Conservation (phyloP, 495 filamentous ascomycete species). For the Thozetella sp. region DNA sequence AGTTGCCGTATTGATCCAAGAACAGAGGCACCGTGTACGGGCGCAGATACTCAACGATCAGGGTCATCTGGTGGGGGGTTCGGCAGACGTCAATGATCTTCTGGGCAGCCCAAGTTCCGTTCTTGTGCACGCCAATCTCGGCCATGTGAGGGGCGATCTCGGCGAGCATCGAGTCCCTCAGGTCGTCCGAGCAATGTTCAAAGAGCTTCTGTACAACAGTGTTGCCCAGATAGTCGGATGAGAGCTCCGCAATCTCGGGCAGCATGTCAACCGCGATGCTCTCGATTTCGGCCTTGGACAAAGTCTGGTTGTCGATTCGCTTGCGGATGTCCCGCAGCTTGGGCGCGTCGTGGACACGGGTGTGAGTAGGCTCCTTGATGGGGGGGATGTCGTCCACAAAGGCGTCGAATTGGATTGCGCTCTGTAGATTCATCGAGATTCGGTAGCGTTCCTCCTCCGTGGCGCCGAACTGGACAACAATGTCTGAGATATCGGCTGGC, state of each 20-base stretch:
- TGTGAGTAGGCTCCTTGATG: slow-evolving; percentile 85
- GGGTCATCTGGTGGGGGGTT: slow-evolving; percentile 77
- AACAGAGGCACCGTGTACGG: slow-evolving; percentile 89
- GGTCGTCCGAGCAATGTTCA: slow-evolving; percentile 87
- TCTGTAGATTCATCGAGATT: slow-evolving; percentile 74
- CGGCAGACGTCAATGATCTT: slow-evolving; percentile 98
- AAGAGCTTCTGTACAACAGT: slow-evolving; percentile 99
- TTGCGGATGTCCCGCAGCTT: slow-evolving; percentile 96
- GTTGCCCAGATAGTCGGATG: slow-evolving; percentile 96
- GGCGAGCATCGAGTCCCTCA: slow-evolving; percentile 87
- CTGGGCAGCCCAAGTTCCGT: slow-evolving; percentile 98
- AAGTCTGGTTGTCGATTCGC: slow-evolving; percentile 91
- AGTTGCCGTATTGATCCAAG: slow-evolving; percentile 97
- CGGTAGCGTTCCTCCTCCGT: slow-evolving; percentile 74
- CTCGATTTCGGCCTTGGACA: slow-evolving; percentile 85
- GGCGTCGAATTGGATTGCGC: slow-evolving; percentile 69
- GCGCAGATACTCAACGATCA: slow-evolving; percentile 81
- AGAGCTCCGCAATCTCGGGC: slow-evolving; percentile 90
- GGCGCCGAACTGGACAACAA: slow-evolving; percentile 89
- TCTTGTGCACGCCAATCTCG: slow-evolving; percentile 98
- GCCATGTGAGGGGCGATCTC: slow-evolving; percentile 90
- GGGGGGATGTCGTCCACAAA: slow-evolving; percentile 87
- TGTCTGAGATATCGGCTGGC: slow-evolving; percentile 77
- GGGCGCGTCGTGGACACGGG: slow-evolving; percentile 90
- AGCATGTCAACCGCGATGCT: slow-evolving; percentile 91